Base-by-base conservation (phyloP, 2,329 filamentous ascomycete genomes). In the Neonectria coccinea region DNA sequence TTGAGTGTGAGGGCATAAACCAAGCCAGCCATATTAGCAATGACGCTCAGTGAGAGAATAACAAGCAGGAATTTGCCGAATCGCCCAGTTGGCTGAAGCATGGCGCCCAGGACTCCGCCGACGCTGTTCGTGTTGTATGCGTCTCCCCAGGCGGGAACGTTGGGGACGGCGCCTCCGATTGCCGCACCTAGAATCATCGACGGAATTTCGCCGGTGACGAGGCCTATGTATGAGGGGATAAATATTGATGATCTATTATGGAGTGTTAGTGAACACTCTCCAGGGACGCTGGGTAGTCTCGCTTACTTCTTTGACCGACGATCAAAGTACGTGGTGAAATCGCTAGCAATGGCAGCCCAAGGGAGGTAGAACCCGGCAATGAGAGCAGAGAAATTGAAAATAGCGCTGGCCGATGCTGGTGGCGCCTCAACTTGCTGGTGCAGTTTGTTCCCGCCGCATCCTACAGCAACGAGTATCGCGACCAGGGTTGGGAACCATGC, bases 161-260 rank as follows among this genome's bases (percentile, higher is more conserved):
- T 69, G 14, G 63, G 56, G 41, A 70, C 56, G 31, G 71, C 68
- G 7, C 69, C 71, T 2, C 69, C 71, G 36, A 73, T 82, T 70
- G 68, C 80, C 68, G 50, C 79, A 70, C 79, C 79, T 74, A 72
- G 79, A 72, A 62, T 74, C 72, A 72, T 78, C 72, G 66, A 65
- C 7, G 76, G 76, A 39, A 75, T 48, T 1, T n/a, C 39, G 16
- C 39, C 39, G n/a, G 16, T 41, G 7, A 18, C 16, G 9, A 41
- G 39, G 2, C 39, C 39, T 8, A 41, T 18, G 16, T 41, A 41
- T 2, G 39, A 42, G 11, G 39, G 39, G 39, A 42, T 11, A 11
- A 42, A n/a, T 8, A 42, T 20, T 20, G 39, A 42, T 42, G 8
- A 4, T 20, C 39, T 42, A 5, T 5, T n/a, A 11, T 42, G 16